phyloP scores from a whole-genome alignment of 2,329 filamentous ascomycete species.

The Fusarium keratoplasticum region DNA sequence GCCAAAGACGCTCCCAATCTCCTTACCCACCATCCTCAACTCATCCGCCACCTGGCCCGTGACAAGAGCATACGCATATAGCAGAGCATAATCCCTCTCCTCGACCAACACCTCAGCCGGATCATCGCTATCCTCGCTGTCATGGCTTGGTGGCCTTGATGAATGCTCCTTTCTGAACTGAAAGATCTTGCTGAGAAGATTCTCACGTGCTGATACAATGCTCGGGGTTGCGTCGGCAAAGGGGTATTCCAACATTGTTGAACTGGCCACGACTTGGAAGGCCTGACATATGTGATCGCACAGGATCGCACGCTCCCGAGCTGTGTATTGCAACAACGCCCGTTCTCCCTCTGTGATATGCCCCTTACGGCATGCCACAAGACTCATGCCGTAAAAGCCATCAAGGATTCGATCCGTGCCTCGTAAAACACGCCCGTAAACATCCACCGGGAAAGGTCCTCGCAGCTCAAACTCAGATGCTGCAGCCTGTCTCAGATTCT shows the following conservation, averaged over 20 bases:
- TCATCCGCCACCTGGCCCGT: constrained; percentile 75
- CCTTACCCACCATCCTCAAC: constrained; percentile 67
- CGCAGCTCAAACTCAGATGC: constrained; percentile 87
- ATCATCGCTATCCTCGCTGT: constrained; percentile 33
- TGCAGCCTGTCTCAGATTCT: constrained; percentile 77
- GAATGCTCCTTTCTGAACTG: constrained; percentile 79
- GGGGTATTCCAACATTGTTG: constrained; percentile 93
- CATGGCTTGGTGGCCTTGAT: constrained; percentile 43
- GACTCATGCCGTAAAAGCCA: constrained; percentile 95
- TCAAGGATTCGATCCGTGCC: constrained; percentile 88
- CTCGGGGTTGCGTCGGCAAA: constrained; percentile 88
- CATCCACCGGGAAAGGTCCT: constrained; percentile 83
- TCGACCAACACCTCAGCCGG: constrained; percentile 56
- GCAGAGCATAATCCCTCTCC: constrained; percentile 86
- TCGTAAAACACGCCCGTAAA: constrained; percentile 79
- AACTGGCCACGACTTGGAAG: constrained; percentile 85
- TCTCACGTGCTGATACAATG: constrained; percentile 83
- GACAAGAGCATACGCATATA: constrained; percentile 88
- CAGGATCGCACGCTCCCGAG: constrained; percentile 80
- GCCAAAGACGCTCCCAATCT: constrained; percentile 48
- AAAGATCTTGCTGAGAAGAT: constrained; percentile 87
- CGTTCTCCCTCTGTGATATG: constrained; percentile 83
- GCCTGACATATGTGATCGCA: constrained; percentile 93
- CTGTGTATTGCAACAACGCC: constrained; percentile 81
- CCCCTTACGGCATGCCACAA: constrained; percentile 85